Evolutionary conservation across 1,284 basidiomycete genomes (phyloP).

Genomic region (Austroboletus niveus): DNA sequence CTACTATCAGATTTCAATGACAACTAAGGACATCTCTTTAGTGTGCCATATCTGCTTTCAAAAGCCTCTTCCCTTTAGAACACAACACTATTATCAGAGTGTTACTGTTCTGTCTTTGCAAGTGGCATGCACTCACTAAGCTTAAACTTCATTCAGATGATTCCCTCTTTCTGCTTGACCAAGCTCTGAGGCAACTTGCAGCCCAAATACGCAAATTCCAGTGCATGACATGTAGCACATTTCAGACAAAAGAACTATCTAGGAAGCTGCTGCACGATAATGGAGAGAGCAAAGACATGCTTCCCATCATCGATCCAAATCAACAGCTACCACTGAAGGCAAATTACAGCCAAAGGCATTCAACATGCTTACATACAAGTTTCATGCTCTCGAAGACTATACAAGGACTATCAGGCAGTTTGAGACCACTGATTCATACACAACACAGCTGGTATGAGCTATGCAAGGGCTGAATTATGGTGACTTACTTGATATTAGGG

Average conservation of each 20-base stretch:
- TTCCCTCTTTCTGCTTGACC: neutral
- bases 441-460: conserved; percentile 3
- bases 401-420: neutral
- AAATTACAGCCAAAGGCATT: neutral
- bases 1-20: neutral
- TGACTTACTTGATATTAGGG: neutral
- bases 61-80: conserved; percentile 2
- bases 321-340: neutral
- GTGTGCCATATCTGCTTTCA: conserved; percentile 7
- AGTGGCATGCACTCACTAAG: conserved; percentile 3
- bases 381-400: conserved; percentile 5
- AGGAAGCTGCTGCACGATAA: neutral
- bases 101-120: neutral
- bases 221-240: neutral
- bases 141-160: neutral
- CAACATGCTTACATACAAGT: conserved; percentile 4
- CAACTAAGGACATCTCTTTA: neutral
- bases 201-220: neutral
- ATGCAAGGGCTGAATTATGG: too few relatives aligned
- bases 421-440: conserved; percentile 3
- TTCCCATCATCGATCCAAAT: neutral
- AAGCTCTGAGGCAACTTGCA: neutral
- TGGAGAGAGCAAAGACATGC: neutral
- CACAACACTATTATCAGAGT: neutral
- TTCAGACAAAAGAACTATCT: neutral